Conservation (phyloP, 2,329 filamentous ascomycete genomes). For the Xylariaceae sp. region DNA sequence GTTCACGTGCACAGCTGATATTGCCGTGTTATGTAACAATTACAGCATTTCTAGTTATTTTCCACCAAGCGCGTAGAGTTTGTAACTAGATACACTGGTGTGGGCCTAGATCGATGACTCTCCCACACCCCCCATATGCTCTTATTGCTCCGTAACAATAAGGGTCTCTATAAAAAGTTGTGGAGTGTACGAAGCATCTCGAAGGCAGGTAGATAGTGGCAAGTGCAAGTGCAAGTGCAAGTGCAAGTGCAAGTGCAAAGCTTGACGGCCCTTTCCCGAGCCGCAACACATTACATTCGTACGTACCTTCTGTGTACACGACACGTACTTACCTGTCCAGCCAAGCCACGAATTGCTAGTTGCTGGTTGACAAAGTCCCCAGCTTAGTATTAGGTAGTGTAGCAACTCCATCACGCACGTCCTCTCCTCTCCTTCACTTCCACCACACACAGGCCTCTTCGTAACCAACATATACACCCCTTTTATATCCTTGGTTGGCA, state of each 20-base stretch:
- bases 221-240: no score
- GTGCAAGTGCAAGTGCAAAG: no score
- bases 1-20: slow-evolving; percentile 12
- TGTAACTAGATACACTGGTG: not conserved
- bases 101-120: not conserved
- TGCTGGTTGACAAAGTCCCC: no score
- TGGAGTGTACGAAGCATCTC: no score
- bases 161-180: no score
- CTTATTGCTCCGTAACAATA: no score
- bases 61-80: not conserved
- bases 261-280: not conserved
- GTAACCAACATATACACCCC: not conserved
- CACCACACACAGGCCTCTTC: not conserved
- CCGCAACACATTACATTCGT: not conserved
- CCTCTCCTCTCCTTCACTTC: not conserved
- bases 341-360: no score
- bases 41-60: not conserved
- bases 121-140: not conserved
- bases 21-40: not conserved
- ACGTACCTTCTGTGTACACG: no score
- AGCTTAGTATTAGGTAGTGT: no score
- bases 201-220: no score
- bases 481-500: not conserved
- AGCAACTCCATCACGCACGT: not conserved
- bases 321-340: no score